Evolutionary conservation across 179 eudicot species (phyloP).

Genomic region (Vitellaria paradoxa): DNA sequence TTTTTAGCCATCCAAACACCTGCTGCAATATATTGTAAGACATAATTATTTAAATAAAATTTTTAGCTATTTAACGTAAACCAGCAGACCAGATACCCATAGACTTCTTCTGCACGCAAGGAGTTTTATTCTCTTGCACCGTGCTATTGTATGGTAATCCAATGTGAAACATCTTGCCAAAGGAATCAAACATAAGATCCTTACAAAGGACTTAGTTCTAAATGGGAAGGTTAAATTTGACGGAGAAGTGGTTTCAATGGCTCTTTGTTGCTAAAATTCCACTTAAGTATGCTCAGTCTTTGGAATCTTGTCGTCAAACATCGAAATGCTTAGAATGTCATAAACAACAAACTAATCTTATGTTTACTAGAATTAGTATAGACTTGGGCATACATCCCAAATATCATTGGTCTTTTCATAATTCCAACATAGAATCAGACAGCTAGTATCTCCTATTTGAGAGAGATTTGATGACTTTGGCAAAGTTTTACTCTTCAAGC

Average conservation of each 20-base stretch:
- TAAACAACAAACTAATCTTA: neutral
- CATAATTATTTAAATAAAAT: too few species aligned
- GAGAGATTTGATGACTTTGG: neutral
- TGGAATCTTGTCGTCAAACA: neutral
- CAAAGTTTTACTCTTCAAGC: neutral
- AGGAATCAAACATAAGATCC: neutral
- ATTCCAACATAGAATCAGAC: neutral
- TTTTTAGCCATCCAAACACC: too few species aligned
- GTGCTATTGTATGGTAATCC: neutral
- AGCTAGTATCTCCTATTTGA: neutral
- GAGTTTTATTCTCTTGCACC: neutral
- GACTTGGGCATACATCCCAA: neutral
- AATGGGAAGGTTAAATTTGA: neutral
- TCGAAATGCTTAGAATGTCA: neutral
- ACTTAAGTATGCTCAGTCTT: neutral
- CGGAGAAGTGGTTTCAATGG: conserved; percentile 7
- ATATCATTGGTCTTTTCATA: neutral
- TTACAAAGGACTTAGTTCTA: neutral
- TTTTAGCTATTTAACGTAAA: too few species aligned
- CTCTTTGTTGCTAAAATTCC: conserved; percentile 3
- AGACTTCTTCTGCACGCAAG: too few species aligned
- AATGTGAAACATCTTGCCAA: neutral
- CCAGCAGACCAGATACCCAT: too few species aligned
- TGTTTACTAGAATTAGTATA: neutral
- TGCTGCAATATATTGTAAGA: too few species aligned